Evolutionary conservation across 2,329 filamentous ascomycete species (phyloP), one percentile per base, ranked within the genome.

Genomic region (Kalmusia sp.): DNA sequence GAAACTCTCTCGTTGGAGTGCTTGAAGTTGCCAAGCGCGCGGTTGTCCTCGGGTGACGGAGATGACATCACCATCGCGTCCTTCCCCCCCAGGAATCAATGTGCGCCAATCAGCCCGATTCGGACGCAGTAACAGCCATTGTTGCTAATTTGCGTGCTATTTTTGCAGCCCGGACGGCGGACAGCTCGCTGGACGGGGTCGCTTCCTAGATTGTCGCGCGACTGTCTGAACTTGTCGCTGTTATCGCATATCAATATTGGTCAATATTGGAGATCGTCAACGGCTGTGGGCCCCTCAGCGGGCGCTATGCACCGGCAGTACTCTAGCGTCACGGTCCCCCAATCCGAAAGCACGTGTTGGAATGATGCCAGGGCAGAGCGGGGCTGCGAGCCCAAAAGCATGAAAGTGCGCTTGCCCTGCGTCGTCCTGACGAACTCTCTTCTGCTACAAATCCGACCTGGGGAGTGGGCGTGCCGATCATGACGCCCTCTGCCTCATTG

Each of bases 401-500:
- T 41, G 17, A 27, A 46, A 52, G 34, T 31, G 21, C 27, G 35
- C 44, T 28, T 27, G 34, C 43, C 50, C 50, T 48, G 43, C 48
- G 31, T 51, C 21, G 14, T 7, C 24, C n/a, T 33, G 19, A 28
- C 37, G 30, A 48, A 47, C 33, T 17, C 28, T 45, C 34, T 31
- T 21, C 15, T 34, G 41, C 50, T 52, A 28, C 30, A 9, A 14
- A 21, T 8, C 33, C n/a, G 8, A 11, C 22, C 17, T 4, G 30
- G 50, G 22, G 41, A 43, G 14, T 31, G 14, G 11, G 25, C n/a
- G 33, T 33, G 51, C 24, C 38, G 44, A 53, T 53, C 51, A 53
- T 53, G 51, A 53, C 51, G 45, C 38, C 46, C 45, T 22, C 44
- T 44, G 44, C 43, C 35, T 43, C 51, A 44, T 40, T 53, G 28